phyloP scores from a whole-genome alignment of 2,329 filamentous ascomycete species.

The Arthrocladium fulminans region DNA sequence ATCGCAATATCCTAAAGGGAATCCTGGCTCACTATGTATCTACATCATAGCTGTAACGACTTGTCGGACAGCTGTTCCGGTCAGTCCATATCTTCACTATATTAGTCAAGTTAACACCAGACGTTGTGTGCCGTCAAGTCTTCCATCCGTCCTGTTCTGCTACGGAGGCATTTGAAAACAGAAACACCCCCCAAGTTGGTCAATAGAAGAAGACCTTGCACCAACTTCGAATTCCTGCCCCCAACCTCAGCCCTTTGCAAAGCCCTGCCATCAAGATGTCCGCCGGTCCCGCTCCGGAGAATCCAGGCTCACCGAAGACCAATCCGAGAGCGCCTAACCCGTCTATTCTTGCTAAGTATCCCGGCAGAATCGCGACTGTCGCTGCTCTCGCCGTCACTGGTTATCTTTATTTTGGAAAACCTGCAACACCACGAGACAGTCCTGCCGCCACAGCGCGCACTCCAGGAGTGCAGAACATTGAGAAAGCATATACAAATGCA shows the following conservation, averaged over 20 bases:
- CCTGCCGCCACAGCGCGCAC: slow-evolving; percentile 12
- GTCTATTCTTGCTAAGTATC: background rate
- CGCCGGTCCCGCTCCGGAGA: slow-evolving; percentile 10
- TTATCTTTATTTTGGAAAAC: background rate
- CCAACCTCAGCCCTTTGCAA: no score
- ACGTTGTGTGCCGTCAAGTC: no score
- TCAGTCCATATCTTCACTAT: no score
- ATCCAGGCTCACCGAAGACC: slow-evolving; percentile 9
- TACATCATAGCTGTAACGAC: no score
- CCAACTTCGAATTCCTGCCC: background rate
- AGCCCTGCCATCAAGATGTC: slow-evolving; percentile 3
- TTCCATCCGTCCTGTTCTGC: no score
- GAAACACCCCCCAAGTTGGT: background rate
- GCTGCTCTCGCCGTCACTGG: slow-evolving; percentile 3
- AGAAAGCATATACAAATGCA: slow-evolving; percentile 17
- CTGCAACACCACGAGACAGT: slow-evolving; percentile 5
- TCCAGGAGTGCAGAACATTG: slow-evolving; percentile 18
- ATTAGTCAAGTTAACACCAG: no score
- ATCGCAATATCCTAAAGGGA: no score
- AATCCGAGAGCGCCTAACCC: slow-evolving; percentile 2
- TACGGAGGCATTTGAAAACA: no score
- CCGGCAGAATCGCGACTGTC: background rate
- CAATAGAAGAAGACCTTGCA: background rate
- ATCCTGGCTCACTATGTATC: no score
- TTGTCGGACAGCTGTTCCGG: no score